Conservation (phyloP, 1,284 basidiomycete species). For the Apiotrichum brassicae region DNA sequence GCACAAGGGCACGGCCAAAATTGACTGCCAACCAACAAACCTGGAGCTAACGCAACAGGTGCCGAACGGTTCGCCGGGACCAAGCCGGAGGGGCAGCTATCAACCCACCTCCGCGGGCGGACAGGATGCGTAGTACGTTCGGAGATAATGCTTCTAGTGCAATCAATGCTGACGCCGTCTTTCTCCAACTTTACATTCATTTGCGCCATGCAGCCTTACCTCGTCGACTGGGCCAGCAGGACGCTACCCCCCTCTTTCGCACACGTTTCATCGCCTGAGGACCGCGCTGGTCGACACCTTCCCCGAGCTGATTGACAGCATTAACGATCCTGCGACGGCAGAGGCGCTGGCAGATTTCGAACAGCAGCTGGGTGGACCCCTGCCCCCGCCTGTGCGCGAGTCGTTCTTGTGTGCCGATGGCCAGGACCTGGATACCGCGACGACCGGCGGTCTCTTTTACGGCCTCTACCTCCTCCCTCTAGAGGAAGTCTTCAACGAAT, state of each 20-base stretch:
- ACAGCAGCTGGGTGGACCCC: constrained; percentile 68
- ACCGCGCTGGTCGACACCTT: constrained; percentile 70
- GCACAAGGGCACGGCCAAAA: too few relatives aligned
- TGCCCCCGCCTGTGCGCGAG: constrained; percentile 72
- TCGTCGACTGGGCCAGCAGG: not conserved
- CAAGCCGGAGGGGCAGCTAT: not conserved
- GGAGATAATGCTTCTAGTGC: not conserved
- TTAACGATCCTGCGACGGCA: constrained; percentile 75
- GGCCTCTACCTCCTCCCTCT: constrained; percentile 75
- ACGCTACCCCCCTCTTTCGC: constrained; percentile 63
- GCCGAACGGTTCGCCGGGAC: not conserved
- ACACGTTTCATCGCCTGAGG: constrained; percentile 73
- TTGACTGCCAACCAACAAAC: too few relatives aligned
- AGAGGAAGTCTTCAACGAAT: constrained; percentile 85
- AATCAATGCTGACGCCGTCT: not conserved
- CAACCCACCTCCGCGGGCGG: not conserved
- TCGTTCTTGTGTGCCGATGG: constrained; percentile 76
- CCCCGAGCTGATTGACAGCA: constrained; percentile 82
- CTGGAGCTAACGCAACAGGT: too few relatives aligned
- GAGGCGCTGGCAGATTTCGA: constrained; percentile 70
- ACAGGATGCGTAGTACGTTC: too few relatives aligned
- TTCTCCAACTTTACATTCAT: not conserved
- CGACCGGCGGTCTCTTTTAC: constrained; percentile 65
- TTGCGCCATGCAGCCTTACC: not conserved
- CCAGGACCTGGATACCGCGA: constrained; percentile 72